Evolutionary conservation across 768 basidiomycete species (phyloP), one percentile per base, ranked within the genome.

Genomic region (Termitomyces sp.): DNA sequence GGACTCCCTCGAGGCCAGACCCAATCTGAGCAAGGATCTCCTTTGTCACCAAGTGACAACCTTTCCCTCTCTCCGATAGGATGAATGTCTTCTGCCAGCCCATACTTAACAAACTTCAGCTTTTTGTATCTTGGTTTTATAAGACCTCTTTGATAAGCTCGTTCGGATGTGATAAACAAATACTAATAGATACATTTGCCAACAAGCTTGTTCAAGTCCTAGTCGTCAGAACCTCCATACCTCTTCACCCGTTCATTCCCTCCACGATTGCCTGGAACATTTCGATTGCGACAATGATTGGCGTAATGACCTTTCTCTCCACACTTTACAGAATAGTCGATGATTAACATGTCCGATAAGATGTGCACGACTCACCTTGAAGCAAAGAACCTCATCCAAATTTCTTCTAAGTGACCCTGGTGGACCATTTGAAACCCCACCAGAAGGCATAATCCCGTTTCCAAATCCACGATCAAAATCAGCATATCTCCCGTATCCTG

Each of bases 231-330:
- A 31, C 61, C 64, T 52, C 75, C 76, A 69, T 72, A 79, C 65
- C 75, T 72, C 66, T 76, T 77, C n/a, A 71, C 59, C 46, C 81
- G 79, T 63, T 91, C 91, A 49, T 86, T 73, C 8, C 94, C 94
- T 57, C 94, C 94, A 51, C 94, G 81, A 69, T 92, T 93, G 13
- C 94, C 94, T 30, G 94, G 94, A 24, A 93, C 88, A 69, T 94
- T 95, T 57, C 90, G 78, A 70, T 95, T 95, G 44, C 88, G 84
- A 72, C 95, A 97, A 66, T 91, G 87, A 69, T 97, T 96, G 20
- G 95, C 95, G 68, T 96, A 96, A 69, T 98, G 96, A 1, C 96
- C 96, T 64, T 89, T 88, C 71, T 93, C 87, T 39, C 92, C 92
- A 67, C 95, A 97, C 88, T 93, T 61, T 6, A 63, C 58, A 52